Percentiles rank a stretch among this genome's conserved stretches.
Evolutionary conservation across 306 rosid genomes (phyloP).

Genomic region (Prosopis cineraria): DNA sequence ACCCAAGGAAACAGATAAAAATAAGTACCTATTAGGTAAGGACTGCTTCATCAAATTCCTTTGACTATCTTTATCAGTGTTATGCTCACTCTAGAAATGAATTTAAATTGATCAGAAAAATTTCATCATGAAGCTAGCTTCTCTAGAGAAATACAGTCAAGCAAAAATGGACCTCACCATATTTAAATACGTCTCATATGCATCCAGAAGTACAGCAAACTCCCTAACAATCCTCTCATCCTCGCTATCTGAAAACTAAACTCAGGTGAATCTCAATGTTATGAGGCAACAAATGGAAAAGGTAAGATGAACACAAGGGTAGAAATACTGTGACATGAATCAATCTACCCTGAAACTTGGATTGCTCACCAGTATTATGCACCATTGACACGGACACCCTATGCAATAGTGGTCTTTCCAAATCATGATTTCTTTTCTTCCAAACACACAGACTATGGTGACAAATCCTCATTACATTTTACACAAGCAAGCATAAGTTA

Average conservation of each 20-base stretch:
- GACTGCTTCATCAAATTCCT: constrained; percentile 43
- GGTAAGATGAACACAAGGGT: background rate
- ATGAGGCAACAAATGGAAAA: background rate
- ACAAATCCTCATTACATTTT: background rate
- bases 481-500: background rate
- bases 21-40: constrained; percentile 68
- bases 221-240: constrained; percentile 84
- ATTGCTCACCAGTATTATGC: background rate
- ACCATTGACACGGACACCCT: background rate
- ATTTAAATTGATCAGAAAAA: background rate
- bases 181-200: constrained; percentile 44
- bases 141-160: background rate
- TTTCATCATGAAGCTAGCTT: constrained; percentile 9
- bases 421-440: background rate
- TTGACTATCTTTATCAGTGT: constrained; percentile 34
- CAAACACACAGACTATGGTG: background rate
- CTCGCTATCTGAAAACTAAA: constrained; percentile 80
- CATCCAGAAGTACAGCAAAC: constrained; percentile 74
- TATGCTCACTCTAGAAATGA: constrained; percentile 50
- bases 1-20: constrained; percentile 5
- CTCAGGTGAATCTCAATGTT: constrained; percentile 58
- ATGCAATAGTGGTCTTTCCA: background rate
- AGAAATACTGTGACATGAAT: constrained; percentile 11
- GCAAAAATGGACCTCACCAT: constrained; percentile 43
- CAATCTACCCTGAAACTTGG: background rate